Percentiles rank a stretch among this genome's conserved stretches.
These are phyloP conservation scores for Boletus rubroflammeus DNA, from an alignment of 768 basidiomycete genomes.

Conservation along the genomic window DNA sequence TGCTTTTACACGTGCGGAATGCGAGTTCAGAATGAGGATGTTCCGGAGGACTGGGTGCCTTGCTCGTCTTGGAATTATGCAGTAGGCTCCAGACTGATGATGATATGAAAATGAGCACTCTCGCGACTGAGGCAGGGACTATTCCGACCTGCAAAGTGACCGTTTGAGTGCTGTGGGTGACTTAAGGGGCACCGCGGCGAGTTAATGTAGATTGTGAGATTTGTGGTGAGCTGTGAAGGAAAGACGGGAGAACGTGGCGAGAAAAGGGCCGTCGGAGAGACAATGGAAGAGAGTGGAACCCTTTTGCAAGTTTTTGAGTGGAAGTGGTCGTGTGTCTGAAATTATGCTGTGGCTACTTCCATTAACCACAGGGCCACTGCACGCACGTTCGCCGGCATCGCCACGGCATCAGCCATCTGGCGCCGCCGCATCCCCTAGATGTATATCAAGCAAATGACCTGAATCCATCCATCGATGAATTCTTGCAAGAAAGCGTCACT, in stretches of 20 bases:
- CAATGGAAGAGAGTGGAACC: conserved; percentile 13
- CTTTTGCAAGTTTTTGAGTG: conserved; percentile 25
- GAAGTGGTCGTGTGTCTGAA: conserved; percentile 37
- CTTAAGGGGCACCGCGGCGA: conserved; percentile 11
- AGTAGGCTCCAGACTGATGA: not conserved
- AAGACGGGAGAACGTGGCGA: not conserved
- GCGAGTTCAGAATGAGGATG: not conserved
- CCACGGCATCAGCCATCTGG: conserved; percentile 18
- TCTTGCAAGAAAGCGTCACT: not conserved
- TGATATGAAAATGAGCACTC: conserved; percentile 7
- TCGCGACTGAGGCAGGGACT: not conserved
- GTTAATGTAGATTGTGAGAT: conserved; percentile 4
- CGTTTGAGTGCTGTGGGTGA: conserved; percentile 1
- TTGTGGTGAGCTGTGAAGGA: conserved; percentile 9
- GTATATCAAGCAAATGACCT: conserved; percentile 30
- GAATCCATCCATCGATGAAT: conserved; percentile 14
- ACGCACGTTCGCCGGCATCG: conserved; percentile 40
- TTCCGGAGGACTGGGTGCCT: not conserved
- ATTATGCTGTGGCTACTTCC: conserved; percentile 25
- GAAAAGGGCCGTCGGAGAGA: conserved; percentile 3
- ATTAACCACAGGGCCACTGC: conserved; percentile 20
- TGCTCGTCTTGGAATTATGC: conserved; percentile 1
- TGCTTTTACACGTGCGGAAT: conserved; percentile 3
- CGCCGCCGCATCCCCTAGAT: conserved; percentile 13
- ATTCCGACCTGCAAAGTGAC: conserved; percentile 9